Evolutionary conservation across 169 alveolate genomes (phyloP), one percentile per base, ranked within the genome.

Genomic region (Plasmodium sp.): DNA sequence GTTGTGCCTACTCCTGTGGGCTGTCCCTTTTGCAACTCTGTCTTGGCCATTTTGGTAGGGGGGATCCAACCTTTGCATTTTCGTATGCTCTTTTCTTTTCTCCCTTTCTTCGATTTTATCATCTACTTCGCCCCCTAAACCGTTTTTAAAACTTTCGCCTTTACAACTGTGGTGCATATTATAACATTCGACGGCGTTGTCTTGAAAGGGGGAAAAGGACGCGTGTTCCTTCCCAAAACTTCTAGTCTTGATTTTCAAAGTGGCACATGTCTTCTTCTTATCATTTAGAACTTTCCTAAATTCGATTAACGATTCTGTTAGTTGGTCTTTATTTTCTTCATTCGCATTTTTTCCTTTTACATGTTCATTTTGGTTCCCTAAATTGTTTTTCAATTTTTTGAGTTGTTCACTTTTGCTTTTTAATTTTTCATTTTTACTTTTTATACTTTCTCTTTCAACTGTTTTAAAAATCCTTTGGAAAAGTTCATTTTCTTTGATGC

Each of bases 391-490:
- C 73, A 83, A 33, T 6, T 41, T n/a, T 83, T 83, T 54, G 22
- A 83, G 73, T 58, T 83, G 56, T 27, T 83, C 54, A 51, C 73
- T 31, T 85, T 77, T 74, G 14, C 80, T 71, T 74, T 75, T 74
- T n/a, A 75, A 39, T 85, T 85, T 85, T 54, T 85, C 84, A 85
- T 85, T 51, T 48, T 85, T 85, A 16, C 18, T 74, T 56, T 75
- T 85, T 54, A 85, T 54, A 71, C 75, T 85, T 74, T 85, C 93
- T 27, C 80, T 74, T 74, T 74, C 80, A 85, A 85, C 54, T 14
- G 45, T 85, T 54, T 85, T 85, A 75, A 73, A 77, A 48, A 85
- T 85, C 43, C 93, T 43, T 85, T 85, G 93, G 67, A 85, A 85
- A 3, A 85, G 84, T 5, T 16, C 6, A 84, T 74, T 84, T 43